Evolutionary conservation across 768 basidiomycete species (phyloP), one percentile per base, ranked within the genome.

Genomic region (Dioszegia hungarica): DNA sequence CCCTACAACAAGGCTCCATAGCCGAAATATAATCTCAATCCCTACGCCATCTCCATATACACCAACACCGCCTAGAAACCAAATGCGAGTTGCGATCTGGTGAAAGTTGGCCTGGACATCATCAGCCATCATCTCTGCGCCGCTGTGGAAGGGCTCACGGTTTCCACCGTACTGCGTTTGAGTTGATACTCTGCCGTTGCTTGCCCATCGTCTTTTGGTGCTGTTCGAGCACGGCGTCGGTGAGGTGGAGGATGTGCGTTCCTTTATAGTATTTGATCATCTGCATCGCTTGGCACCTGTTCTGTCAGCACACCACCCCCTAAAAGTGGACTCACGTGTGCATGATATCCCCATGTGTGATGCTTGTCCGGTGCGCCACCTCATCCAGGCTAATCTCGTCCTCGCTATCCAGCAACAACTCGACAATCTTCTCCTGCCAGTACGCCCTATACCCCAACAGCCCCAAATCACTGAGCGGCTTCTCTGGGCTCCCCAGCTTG

Each of bases 251-350:
- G 60, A 93, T 86, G 75, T 98, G 89, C 67, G 88, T 87, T 10
- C 90, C 92, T 70, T 95, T 97, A 81, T 88, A 90, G 73, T 91
- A 91, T 68, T 93, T 93, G 79, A 98, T 92, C 57, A 99, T 80
- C 75, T 94, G 90, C 49, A 97, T 78, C 12, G 90, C 91, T 69
- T 89, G 91, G 72, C 91, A 95, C 20, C 94, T 99, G 66, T 28
- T 25, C 9, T 24, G 39, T 56, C 36, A 45, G 55, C 34, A 24
- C 44, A 54, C 15, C 5, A 27, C 38, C 10, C 39, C 12, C 28
- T 10, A 14, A 3, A 29, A 44, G 31, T 43, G 12, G 10, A 85
- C 91, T 76, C 75, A 97, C 94, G 95, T 98, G 79, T 95, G 94
- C 88, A 94, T 91, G 56, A 99, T 86, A 75, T 99, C 95, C 28